A percentile compares a stretch with the other conserved stretches of the same genome.
Conservation (phyloP, 2,329 filamentous ascomycete genomes). For the Nectriaceae sp. region DNA sequence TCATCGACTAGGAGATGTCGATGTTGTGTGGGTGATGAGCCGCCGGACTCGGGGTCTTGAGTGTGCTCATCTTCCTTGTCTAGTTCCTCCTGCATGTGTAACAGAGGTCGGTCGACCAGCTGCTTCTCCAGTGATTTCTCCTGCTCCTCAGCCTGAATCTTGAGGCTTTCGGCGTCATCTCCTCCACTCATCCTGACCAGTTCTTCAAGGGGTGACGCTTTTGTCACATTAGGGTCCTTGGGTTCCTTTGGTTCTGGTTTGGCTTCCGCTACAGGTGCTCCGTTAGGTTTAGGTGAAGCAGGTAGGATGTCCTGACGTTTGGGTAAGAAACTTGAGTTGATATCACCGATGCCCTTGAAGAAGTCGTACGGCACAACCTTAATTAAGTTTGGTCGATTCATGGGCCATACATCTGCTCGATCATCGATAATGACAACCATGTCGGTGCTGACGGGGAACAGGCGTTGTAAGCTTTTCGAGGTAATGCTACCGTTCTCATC, state of each 20-base stretch:
- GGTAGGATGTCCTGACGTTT: slow-evolving; percentile 64
- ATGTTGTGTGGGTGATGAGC: slow-evolving; percentile 38
- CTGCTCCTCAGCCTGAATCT: slow-evolving; percentile 81
- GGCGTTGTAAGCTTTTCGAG: slow-evolving; percentile 82
- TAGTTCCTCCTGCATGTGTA: slow-evolving; percentile 90
- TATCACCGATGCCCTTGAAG: slow-evolving; percentile 96
- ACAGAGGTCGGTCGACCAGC: slow-evolving; percentile 80
- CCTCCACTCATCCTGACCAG: slow-evolving; percentile 74
- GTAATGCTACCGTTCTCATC: slow-evolving; percentile 95
- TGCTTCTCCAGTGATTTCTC: slow-evolving; percentile 87
- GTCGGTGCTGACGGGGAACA: slow-evolving; percentile 96
- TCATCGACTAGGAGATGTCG: slow-evolving; percentile 80
- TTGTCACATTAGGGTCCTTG: slow-evolving; percentile 18
- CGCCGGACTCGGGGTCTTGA: slow-evolving; percentile 26
- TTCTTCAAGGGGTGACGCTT: slow-evolving; percentile 63
- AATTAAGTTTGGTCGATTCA: slow-evolving; percentile 88
- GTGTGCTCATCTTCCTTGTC: slow-evolving; percentile 69
- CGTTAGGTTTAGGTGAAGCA: slow-evolving; percentile 26
- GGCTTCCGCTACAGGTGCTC: slow-evolving; percentile 14
- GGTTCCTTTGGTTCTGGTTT: neutral
- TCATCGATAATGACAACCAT: slow-evolving; percentile 99
- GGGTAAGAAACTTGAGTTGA: slow-evolving; percentile 95
- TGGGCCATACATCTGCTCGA: slow-evolving; percentile 90
- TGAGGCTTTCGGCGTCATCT: slow-evolving; percentile 67
- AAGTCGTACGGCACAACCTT: slow-evolving; percentile 97